Conservation (phyloP, 306 rosid species). For the Abrus precatorius region DNA sequence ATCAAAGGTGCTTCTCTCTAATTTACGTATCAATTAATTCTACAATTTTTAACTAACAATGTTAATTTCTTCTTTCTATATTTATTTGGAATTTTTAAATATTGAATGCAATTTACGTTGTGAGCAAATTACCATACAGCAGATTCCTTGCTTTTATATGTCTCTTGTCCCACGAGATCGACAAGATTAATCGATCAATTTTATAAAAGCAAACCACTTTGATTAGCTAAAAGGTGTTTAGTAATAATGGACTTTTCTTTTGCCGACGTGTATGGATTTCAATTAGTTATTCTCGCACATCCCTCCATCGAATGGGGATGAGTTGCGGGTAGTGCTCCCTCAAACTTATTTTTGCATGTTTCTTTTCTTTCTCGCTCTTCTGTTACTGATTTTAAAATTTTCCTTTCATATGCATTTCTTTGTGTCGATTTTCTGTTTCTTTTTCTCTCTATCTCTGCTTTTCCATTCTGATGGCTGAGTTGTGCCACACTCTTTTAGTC, state of each 20-base stretch:
- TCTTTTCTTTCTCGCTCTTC: background rate
- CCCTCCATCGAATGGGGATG: background rate
- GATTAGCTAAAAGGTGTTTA: constrained; percentile 19
- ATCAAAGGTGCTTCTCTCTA: background rate
- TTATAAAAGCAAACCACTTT: constrained; percentile 25
- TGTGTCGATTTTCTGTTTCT: background rate
- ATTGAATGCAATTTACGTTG: background rate
- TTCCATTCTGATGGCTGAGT: constrained; percentile 15
- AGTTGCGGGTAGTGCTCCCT: constrained; percentile 21
- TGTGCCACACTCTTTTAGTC: constrained; percentile 17
- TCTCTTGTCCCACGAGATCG: constrained; percentile 19
- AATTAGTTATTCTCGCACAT: background rate
- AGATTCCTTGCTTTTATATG: background rate
- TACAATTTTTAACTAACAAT: background rate
- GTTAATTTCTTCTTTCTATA: background rate
- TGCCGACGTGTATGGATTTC: background rate
- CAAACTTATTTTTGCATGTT: constrained; percentile 2
- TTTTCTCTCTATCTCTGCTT: background rate
- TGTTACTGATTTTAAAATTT: background rate
- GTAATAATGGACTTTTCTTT: constrained; percentile 17
- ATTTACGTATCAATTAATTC: background rate
- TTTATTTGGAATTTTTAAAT: background rate
- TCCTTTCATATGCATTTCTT: background rate
- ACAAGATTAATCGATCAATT: background rate
- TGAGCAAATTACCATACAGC: background rate